Evolutionary conservation across 2,329 filamentous ascomycete species (phyloP), one percentile per base, ranked within the genome.

Genomic region (Botrytis cinerea): DNA sequence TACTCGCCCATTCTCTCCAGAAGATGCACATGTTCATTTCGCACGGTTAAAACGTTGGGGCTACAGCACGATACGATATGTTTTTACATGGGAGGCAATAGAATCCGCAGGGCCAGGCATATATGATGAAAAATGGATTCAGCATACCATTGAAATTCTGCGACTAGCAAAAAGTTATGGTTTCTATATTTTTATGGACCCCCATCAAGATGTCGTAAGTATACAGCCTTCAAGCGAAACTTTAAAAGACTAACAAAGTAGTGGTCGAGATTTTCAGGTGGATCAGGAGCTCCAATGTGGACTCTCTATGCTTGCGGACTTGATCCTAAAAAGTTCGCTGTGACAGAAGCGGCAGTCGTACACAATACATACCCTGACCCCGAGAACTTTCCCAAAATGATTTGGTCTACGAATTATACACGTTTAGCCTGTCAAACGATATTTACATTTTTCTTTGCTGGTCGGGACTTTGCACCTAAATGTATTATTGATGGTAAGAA

Each of bases 51-150:
- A 92, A 79, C 91, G 92, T 79, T 97, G 92, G 86, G 96, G 96
- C 22, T 99, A 97, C 86, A 99, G 98, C 82, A 95, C 93, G 0
- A 95, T 99, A 77, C 89, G 96, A 80, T 99, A 99, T 83, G 86
- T 99, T 78, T 99, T 98, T 81, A 98, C 96, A 0, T 99, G 96
- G 96, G 96, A 99, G 83, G 95, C 96, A n/a, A 92, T 99, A 81
- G 96, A 99, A 83, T 92, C 96, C 74, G 91, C 90, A 1, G 95
- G 95, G 0, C 96, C 97, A 0, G 94, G 95, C 1, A 91, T 89
- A 80, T 99, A 98, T 82, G 97, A 99, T 79, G 94, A 99, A 80
- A 91, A 93, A 75, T 99, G 93, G 88, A 95, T 98, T 77, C 87
- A 93, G 77, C 94, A 97, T 81, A 99, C 96, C 0, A 94, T 99